Percentiles rank a stretch among this genome's conserved stretches.
These are phyloP conservation scores for Cryptosporidium canis DNA, from an alignment of 169 alveolate species.

Conservation along the genomic window DNA sequence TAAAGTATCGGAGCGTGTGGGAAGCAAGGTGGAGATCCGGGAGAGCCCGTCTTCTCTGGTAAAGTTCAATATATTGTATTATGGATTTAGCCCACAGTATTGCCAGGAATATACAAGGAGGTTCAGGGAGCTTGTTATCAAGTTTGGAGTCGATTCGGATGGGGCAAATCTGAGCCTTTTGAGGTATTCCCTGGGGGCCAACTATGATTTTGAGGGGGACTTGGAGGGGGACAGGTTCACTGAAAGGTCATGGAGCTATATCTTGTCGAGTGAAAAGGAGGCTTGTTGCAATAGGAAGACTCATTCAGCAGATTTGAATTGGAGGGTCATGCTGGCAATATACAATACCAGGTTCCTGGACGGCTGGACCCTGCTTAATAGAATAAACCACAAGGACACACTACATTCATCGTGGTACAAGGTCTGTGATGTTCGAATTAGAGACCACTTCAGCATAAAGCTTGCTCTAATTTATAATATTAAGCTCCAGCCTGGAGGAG, in stretches of 20 bases:
- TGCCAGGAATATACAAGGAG: constrained; percentile 19
- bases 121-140: neutral
- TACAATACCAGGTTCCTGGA: constrained; percentile 18
- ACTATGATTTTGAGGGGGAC: neutral
- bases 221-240: neutral
- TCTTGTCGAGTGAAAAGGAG: constrained; percentile 10
- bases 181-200: neutral
- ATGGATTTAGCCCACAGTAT: constrained; percentile 20
- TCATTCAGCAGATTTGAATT: neutral
- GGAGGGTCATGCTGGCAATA: constrained; percentile 11
- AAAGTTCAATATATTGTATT: neutral
- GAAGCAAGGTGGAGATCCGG: neutral
- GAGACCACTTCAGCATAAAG: neutral
- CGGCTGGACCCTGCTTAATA: constrained; percentile 44
- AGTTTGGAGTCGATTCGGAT: neutral
- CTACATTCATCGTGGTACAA: constrained; percentile 32
- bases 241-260: constrained; percentile 49
- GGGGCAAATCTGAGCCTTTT: neutral
- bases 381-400: neutral
- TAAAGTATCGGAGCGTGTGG: neutral
- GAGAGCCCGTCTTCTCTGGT: constrained; percentile 25
- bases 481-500: constrained; percentile 1
- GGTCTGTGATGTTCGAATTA: neutral
- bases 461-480: constrained; percentile 16
- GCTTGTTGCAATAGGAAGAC: neutral